Conservation (phyloP, 352 stramenopile genomes). For the Phytophthora fragariae region DNA sequence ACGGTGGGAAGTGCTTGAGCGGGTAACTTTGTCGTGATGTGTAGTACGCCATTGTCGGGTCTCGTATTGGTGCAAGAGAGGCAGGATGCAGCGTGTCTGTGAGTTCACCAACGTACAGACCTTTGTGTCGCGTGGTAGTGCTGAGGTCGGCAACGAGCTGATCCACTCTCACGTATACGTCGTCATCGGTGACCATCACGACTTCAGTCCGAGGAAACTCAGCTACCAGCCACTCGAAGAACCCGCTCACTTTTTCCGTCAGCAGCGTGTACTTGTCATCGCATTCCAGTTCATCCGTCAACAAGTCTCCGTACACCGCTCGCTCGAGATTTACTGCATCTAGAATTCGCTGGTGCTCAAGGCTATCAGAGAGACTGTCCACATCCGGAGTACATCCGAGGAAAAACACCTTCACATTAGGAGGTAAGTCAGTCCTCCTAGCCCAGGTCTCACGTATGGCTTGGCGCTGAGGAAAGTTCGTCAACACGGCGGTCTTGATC, state of each 20-base stretch:
- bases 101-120: constrained; percentile 22
- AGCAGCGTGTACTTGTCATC: constrained; percentile 50
- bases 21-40: constrained; percentile 34
- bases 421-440: constrained; percentile 6
- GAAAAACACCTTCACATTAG: constrained; percentile 35
- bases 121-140: not conserved
- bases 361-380: not conserved
- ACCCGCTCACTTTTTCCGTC: constrained; percentile 61
- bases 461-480: constrained; percentile 39
- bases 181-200: constrained; percentile 60
- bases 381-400: constrained; percentile 24
- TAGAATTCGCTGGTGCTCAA: not conserved
- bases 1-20: constrained; percentile 37
- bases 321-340: constrained; percentile 39
- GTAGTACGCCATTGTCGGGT: constrained; percentile 12
- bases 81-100: not conserved
- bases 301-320: constrained; percentile 42
- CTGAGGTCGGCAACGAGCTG: not conserved
- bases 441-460: constrained; percentile 53
- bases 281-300: constrained; percentile 54
- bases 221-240: constrained; percentile 40
- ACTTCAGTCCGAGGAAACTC: constrained; percentile 25
- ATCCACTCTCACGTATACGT: constrained; percentile 51
- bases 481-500: constrained; percentile 44
- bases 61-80: constrained; percentile 44